phyloP scores from a whole-genome alignment of 2,329 filamentous ascomycete species.

The Gyromitra esculenta region DNA sequence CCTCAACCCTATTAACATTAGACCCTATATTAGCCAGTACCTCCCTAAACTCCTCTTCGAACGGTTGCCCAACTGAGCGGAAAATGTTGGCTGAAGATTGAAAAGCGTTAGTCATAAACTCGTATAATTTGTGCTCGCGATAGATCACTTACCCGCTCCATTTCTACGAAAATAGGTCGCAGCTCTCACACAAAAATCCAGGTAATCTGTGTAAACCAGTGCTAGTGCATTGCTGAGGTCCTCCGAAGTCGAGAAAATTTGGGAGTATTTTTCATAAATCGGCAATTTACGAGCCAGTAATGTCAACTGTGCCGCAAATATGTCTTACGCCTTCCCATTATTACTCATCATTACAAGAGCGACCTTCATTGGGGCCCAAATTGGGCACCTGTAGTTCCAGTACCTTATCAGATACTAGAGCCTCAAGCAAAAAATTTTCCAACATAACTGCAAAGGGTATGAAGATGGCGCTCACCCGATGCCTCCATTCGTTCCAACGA shows the following conservation, averaged over 20 bases:
- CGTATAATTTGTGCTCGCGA: not conserved
- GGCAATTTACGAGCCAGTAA: conserved; percentile 13
- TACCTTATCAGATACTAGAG: not conserved
- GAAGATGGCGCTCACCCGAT: conserved; percentile 5
- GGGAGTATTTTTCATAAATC: conserved; percentile 6
- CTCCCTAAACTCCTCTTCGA: conserved; percentile 19
- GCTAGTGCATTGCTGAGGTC: conserved; percentile 16
- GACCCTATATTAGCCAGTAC: not conserved
- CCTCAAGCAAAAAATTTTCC: not conserved
- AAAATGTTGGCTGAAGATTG: not conserved
- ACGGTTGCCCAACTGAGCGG: not conserved
- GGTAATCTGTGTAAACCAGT: conserved; percentile 13
- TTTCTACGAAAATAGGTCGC: not conserved
- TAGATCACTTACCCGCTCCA: not conserved
- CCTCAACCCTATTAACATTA: not conserved
- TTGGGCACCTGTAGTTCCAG: conserved; percentile 8
- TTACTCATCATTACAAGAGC: conserved; percentile 21
- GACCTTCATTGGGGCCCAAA: conserved; percentile 22
- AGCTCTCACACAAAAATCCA: conserved; percentile 26
- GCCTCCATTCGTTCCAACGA: not conserved
- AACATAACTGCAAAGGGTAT: not conserved
- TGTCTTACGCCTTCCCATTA: conserved; percentile 5
- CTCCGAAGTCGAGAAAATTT: conserved; percentile 16
- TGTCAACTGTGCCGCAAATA: conserved; percentile 17
- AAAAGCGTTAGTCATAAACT: not conserved